Evolutionary conservation across 176 grass and related monocot genomes (phyloP), one percentile per base, ranked within the genome.

Genomic region (Phragmites australis): DNA sequence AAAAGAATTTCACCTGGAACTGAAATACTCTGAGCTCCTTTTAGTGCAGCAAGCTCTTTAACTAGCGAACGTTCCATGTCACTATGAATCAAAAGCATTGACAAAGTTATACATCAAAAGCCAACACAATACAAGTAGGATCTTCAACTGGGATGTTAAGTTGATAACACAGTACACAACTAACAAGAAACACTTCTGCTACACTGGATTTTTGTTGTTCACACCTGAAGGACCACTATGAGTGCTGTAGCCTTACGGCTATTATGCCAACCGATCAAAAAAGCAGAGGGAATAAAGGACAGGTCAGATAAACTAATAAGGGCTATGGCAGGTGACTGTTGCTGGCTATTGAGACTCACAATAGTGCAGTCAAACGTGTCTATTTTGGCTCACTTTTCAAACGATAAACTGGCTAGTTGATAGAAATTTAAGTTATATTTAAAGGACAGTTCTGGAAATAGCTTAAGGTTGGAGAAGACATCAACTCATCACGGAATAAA

Each of bases 31-130:
- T 66, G 55, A n/a, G 70, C 65, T 32, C 30, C 74, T 29, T 78
- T 97, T 29, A 94, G 76, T 27, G 85, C 51, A 3, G 82, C 87
- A 40, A 97, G 67, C 61, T 92, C 71, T 87, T 90, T 56, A 80
- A 97, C 50, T 32, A 94, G 53, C 52, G 62, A 51, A 21, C 64
- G 83, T 71, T 92, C 94, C 8, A 42, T 53, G 37, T 77, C 81
- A 85, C 94, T 97, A 82, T 66, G 44, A 60, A 77, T 26, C 8
- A 66, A 84, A 82, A 68, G 46, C 27, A 62, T 50, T 6, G 21
- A n/a, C 18, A 27, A 23, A 44, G 2, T 58, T 67, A 74, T 17
- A 21, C 27, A 65, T 46, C 12, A 78, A 71, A 70, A 41, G 16
- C 37, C 18, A 79, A 79, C 19, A 47, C 5, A 63, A 32, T 43